Evolutionary conservation across 805 yeast genomes (phyloP).

Genomic region (Nakazawaea anatomiae): DNA sequence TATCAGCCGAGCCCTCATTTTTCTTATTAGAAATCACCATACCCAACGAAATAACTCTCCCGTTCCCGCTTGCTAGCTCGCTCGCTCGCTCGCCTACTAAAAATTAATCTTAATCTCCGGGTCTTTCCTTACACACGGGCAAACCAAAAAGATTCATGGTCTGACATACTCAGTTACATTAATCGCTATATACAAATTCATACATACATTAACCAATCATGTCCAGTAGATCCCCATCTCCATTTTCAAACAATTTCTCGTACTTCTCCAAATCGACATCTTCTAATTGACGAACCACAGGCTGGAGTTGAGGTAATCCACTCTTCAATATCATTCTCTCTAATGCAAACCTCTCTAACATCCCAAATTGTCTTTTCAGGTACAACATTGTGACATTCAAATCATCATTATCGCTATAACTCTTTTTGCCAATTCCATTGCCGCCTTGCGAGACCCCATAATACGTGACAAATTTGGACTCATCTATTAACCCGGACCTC

Average conservation of each 20-base stretch:
- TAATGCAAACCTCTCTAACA: slow-evolving; percentile 23
- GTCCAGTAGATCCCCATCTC: not conserved
- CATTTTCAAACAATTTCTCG: slow-evolving; percentile 2
- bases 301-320: slow-evolving; percentile 3
- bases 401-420: no score
- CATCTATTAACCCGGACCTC: slow-evolving; percentile 1
- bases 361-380: slow-evolving; percentile 18
- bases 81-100: no score
- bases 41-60: no score
- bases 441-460: not conserved
- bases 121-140: no score
- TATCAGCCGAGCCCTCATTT: no score
- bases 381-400: slow-evolving; percentile 1
- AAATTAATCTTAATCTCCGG: no score
- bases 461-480: not conserved
- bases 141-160: no score
- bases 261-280: not conserved
- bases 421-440: no score
- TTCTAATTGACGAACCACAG: slow-evolving; percentile 5
- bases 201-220: not conserved
- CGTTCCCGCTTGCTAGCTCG: no score
- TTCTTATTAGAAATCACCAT: no score
- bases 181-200: not conserved
- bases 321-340: slow-evolving; percentile 20
- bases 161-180: not conserved